A percentile compares a stretch with the other conserved stretches of the same genome.
Evolutionary conservation across 2,329 filamentous ascomycete species (phyloP).

Genomic region (Madurella fahalii): DNA sequence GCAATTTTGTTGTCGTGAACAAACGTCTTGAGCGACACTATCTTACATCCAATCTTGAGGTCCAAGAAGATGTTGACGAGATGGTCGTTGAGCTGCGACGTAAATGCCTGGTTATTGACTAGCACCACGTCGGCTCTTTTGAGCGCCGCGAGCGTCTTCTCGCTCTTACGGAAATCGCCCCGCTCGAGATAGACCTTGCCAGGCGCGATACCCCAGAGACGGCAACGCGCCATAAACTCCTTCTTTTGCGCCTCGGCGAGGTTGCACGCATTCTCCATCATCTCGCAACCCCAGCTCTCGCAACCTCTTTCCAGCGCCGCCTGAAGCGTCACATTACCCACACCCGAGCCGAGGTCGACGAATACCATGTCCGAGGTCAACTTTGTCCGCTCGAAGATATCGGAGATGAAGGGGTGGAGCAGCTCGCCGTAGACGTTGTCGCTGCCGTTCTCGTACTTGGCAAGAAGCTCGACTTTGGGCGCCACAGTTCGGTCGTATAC

Average conservation of each 20-base stretch:
- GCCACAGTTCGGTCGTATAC: constrained; percentile 91
- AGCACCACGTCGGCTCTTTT: constrained; percentile 89
- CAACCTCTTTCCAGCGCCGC: constrained; percentile 90
- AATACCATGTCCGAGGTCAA: constrained; percentile 84
- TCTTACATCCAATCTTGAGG: constrained; percentile 81
- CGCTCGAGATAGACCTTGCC: constrained; percentile 76
- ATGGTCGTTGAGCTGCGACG: constrained; percentile 76
- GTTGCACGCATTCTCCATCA: constrained; percentile 86
- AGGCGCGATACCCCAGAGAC: constrained; percentile 80
- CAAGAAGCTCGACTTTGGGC: constrained; percentile 76
- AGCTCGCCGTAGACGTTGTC: constrained; percentile 96
- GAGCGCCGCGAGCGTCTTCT: constrained; percentile 66
- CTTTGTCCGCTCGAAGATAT: constrained; percentile 71
- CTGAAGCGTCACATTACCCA: constrained; percentile 93
- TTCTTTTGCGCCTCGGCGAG: constrained; percentile 74
- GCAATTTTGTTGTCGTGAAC: constrained; percentile 76
- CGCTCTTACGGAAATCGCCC: constrained; percentile 77
- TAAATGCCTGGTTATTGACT: constrained; percentile 98
- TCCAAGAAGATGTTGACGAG: constrained; percentile 89
- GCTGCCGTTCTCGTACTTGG: constrained; percentile 82
- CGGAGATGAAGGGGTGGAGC: constrained; percentile 75
- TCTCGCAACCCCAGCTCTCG: constrained; percentile 93
- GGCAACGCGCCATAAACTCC: constrained; percentile 81
- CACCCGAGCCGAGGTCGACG: constrained; percentile 90
- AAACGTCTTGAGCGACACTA: constrained; percentile 90